phyloP scores from a whole-genome alignment of 768 basidiomycete genomes.

The Coprinopsis strossmayeri region DNA sequence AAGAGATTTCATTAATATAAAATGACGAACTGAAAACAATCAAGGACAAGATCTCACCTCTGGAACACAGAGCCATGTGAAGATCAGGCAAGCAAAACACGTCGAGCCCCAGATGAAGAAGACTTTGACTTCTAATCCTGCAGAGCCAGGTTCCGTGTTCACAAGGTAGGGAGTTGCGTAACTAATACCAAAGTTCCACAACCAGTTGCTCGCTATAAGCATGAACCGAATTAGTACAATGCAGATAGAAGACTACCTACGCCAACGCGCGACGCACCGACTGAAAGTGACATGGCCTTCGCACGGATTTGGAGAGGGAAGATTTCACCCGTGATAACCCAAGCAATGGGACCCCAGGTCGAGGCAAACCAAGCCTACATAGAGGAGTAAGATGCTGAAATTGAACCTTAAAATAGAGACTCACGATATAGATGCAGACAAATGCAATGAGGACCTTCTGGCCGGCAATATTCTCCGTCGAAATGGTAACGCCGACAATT shows the following conservation, averaged over 20 bases:
- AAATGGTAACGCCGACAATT: constrained; percentile 47
- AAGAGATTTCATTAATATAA: constrained; percentile 8
- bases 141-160: constrained; percentile 34
- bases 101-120: constrained; percentile 82
- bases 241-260: too few species aligned
- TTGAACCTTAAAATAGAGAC: too few species aligned
- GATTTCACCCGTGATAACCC: constrained; percentile 70
- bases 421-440: constrained; percentile 49
- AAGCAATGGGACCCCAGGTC: constrained; percentile 71
- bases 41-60: constrained; percentile 34
- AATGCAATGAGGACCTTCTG: constrained; percentile 59
- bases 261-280: too few species aligned
- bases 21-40: not conserved
- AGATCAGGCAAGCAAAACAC: constrained; percentile 63
- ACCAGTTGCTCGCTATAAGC: constrained; percentile 41
- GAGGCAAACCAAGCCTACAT: constrained; percentile 43
- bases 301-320: constrained; percentile 80
- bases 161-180: constrained; percentile 63
- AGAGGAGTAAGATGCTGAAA: too few species aligned
- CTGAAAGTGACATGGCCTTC: constrained; percentile 75
- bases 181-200: constrained; percentile 75
- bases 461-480: constrained; percentile 40
- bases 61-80: constrained; percentile 76
- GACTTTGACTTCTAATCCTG: constrained; percentile 59
- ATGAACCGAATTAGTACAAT: too few species aligned